Conservation (phyloP, 768 basidiomycete species). For the Pleurotus citrinopileatus region DNA sequence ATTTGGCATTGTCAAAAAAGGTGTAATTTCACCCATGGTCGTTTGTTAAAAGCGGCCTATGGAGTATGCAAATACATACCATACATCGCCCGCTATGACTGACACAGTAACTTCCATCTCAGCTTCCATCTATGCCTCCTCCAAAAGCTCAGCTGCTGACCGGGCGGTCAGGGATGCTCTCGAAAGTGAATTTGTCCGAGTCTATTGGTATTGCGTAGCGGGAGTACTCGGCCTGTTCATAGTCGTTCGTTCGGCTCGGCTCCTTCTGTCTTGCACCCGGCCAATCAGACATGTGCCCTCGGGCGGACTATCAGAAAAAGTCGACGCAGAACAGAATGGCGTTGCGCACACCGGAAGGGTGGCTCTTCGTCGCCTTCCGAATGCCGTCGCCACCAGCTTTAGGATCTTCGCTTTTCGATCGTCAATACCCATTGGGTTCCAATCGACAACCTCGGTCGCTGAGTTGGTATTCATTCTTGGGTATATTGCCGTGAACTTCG, state of each 20-base stretch:
- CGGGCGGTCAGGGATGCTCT: slow-evolving; percentile 29
- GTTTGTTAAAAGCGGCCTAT: slow-evolving; percentile 3
- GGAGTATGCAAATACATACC: neutral
- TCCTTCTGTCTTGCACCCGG: slow-evolving; percentile 11
- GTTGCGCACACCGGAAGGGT: neutral
- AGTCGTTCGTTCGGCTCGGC: slow-evolving; percentile 25
- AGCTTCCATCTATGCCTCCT: slow-evolving; percentile 10
- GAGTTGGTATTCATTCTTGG: slow-evolving; percentile 44
- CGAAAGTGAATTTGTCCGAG: slow-evolving; percentile 32
- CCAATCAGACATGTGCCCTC: slow-evolving; percentile 3
- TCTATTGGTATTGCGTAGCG: slow-evolving; percentile 39
- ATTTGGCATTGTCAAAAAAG: slow-evolving; percentile 9
- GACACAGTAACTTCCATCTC: neutral
- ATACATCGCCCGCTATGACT: neutral
- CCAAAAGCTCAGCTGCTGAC: slow-evolving; percentile 29
- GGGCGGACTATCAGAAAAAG: slow-evolving; percentile 15
- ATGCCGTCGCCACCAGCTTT: slow-evolving; percentile 40
- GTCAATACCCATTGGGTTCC: slow-evolving; percentile 41
- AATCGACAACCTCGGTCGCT: slow-evolving; percentile 30
- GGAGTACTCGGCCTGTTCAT: slow-evolving; percentile 34
- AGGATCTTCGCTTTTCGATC: slow-evolving; percentile 48
- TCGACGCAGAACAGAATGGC: slow-evolving; percentile 18
- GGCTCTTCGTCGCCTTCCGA: slow-evolving; percentile 25
- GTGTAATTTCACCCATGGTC: slow-evolving; percentile 7
- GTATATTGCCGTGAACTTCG: slow-evolving; percentile 44